Evolutionary conservation across 805 yeast genomes (phyloP).

Genomic region (Yamadazyma takamatsuzukensis): DNA sequence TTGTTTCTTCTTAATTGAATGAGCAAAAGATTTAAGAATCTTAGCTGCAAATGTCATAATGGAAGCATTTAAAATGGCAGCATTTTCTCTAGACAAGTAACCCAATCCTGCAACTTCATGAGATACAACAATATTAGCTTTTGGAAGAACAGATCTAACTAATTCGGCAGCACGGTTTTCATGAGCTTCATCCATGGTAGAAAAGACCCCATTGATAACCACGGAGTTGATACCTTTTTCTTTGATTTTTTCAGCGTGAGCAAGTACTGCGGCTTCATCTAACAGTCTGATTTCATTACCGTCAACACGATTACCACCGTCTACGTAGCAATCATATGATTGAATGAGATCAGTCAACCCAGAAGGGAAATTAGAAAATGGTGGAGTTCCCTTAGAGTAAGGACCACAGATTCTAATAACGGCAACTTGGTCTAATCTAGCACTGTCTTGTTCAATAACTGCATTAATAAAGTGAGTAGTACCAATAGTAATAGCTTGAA

Average conservation of each 20-base stretch:
- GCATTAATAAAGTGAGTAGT: slow-evolving; percentile 53
- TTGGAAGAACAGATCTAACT: slow-evolving; percentile 16
- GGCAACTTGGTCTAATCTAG: slow-evolving; percentile 41
- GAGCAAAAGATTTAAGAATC: slow-evolving; percentile 35
- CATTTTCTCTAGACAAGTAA: slow-evolving; percentile 44
- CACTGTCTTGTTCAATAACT: slow-evolving; percentile 42
- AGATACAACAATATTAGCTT: slow-evolving; percentile 34
- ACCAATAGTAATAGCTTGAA: slow-evolving; percentile 46
- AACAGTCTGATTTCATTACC: slow-evolving; percentile 34
- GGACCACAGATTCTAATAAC: slow-evolving; percentile 46
- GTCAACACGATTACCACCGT: slow-evolving; percentile 43
- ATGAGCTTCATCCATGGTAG: slow-evolving; percentile 36
- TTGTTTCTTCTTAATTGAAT: slow-evolving; percentile 34
- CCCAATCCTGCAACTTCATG: slow-evolving; percentile 43
- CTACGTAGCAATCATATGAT: slow-evolving; percentile 32
- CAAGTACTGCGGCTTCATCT: slow-evolving; percentile 23
- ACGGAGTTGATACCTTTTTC: slow-evolving; percentile 29
- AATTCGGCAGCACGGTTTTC: slow-evolving; percentile 32
- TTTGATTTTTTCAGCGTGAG: slow-evolving; percentile 28
- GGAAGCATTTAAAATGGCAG: slow-evolving; percentile 45
- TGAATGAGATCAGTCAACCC: slow-evolving; percentile 31
- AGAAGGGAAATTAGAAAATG: slow-evolving; percentile 44
- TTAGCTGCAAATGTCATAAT: slow-evolving; percentile 40
- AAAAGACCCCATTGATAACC: slow-evolving; percentile 40
- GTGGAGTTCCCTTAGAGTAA: slow-evolving; percentile 32